Evolutionary conservation across 2,329 filamentous ascomycete species (phyloP).

Genomic region (Botrytis medusae): DNA sequence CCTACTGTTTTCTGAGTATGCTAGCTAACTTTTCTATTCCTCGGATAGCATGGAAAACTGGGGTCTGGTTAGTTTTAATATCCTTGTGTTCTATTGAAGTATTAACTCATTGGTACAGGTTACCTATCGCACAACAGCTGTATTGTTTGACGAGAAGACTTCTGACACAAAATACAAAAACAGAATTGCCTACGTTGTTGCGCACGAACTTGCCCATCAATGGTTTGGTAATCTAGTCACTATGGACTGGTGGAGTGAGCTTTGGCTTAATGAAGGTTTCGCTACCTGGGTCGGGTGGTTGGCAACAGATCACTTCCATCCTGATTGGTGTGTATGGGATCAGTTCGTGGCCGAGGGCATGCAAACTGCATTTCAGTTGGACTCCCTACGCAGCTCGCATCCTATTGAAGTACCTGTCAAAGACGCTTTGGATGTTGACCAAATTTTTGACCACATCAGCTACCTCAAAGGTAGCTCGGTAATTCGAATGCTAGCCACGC

Average conservation of each 20-base stretch:
- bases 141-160: slow-evolving; percentile 91
- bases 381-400: slow-evolving; percentile 87
- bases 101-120: slow-evolving; percentile 47
- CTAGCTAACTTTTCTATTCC: not conserved
- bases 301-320: slow-evolving; percentile 77
- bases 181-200: slow-evolving; percentile 92
- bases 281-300: slow-evolving; percentile 96
- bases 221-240: slow-evolving; percentile 96
- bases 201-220: slow-evolving; percentile 95
- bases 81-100: not conserved
- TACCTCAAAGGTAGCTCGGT: slow-evolving; percentile 96
- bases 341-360: slow-evolving; percentile 96
- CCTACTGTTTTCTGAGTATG: not conserved
- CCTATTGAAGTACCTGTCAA: slow-evolving; percentile 94
- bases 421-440: slow-evolving; percentile 92
- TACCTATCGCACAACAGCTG: slow-evolving; percentile 91
- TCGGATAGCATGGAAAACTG: slow-evolving; percentile 59
- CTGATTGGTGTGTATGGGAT: slow-evolving; percentile 96
- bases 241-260: slow-evolving; percentile 95
- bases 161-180: slow-evolving; percentile 92
- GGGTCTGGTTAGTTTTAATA: slow-evolving; percentile 86
- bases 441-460: slow-evolving; percentile 96
- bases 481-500: slow-evolving; percentile 91
- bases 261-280: slow-evolving; percentile 95
- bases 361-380: slow-evolving; percentile 86